Evolutionary conservation across 768 basidiomycete species (phyloP).

Genomic region (Phylloporus rhodoxanthus): DNA sequence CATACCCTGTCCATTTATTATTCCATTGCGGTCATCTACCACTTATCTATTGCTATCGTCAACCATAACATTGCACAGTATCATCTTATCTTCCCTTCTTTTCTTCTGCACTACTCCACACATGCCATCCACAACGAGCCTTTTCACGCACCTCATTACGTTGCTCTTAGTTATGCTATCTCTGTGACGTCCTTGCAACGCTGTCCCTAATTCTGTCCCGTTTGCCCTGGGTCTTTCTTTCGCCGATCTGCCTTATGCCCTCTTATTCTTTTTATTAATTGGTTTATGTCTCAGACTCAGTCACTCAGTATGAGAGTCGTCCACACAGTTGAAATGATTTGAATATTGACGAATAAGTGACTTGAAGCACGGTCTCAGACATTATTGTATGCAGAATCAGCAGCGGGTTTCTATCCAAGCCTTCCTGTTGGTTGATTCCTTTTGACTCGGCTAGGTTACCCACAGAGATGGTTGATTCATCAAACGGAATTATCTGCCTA

Average conservation of each 20-base stretch:
- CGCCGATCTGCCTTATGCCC: constrained; percentile 1
- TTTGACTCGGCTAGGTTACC: no score
- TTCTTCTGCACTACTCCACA: background rate
- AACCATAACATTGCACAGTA: constrained; percentile 15
- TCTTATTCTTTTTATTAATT: constrained; percentile 8
- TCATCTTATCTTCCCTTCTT: background rate
- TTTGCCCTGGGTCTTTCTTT: constrained; percentile 1
- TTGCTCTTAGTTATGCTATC: constrained; percentile 15
- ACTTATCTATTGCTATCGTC: constrained; percentile 33
- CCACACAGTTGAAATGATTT: background rate
- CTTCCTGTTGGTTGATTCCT: no score
- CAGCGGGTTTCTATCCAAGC: no score
- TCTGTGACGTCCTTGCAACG: constrained; percentile 15
- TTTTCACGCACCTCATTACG: constrained; percentile 10
- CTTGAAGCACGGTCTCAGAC: no score
- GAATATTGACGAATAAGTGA: background rate
- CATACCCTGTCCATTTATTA: constrained; percentile 10
- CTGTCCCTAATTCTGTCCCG: constrained; percentile 9
- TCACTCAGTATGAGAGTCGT: no score
- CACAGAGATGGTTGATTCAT: background rate
- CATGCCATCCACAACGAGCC: constrained; percentile 15
- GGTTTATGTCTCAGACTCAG: constrained; percentile 12
- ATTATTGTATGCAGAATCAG: no score
- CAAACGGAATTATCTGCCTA: background rate
- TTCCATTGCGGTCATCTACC: constrained; percentile 27